These are phyloP conservation scores for Lachancea sp. DNA, from an alignment of 805 yeast genomes.

Conservation along the genomic window DNA sequence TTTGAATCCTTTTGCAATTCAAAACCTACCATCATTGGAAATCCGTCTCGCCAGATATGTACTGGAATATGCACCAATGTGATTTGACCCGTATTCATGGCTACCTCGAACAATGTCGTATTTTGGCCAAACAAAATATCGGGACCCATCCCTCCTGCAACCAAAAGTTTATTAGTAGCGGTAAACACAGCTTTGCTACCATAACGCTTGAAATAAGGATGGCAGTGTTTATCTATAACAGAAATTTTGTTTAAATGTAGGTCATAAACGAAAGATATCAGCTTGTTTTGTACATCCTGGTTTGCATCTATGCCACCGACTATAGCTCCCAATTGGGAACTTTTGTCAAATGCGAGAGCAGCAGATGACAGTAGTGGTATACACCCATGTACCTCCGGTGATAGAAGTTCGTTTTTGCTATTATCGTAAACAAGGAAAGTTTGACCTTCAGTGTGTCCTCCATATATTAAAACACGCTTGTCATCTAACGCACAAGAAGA, in stretches of 20 bases:
- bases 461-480: conserved; percentile 40
- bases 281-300: conserved; percentile 30
- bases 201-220: conserved; percentile 39
- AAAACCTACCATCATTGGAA: conserved; percentile 51
- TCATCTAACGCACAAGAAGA: conserved; percentile 31
- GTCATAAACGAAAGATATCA: conserved; percentile 28
- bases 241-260: conserved; percentile 14
- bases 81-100: conserved; percentile 18
- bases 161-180: conserved; percentile 32
- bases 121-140: conserved; percentile 29
- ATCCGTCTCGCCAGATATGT: conserved; percentile 34
- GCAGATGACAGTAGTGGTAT: conserved; percentile 15
- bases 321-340: conserved; percentile 15
- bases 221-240: conserved; percentile 16
- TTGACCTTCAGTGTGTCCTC: conserved; percentile 37
- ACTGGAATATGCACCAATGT: conserved; percentile 29
- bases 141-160: conserved; percentile 56
- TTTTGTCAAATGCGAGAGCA: conserved; percentile 15
- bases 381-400: conserved; percentile 42
- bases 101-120: conserved; percentile 36
- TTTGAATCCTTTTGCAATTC: conserved; percentile 31
- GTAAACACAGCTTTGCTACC: conserved; percentile 40
- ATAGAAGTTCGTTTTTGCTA: conserved; percentile 15
- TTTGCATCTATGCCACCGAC: conserved; percentile 21
- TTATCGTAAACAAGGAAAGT: conserved; percentile 21